These are phyloP conservation scores for Plasmodium berghei DNA, from an alignment of 169 alveolate genomes.

Conservation along the genomic window DNA sequence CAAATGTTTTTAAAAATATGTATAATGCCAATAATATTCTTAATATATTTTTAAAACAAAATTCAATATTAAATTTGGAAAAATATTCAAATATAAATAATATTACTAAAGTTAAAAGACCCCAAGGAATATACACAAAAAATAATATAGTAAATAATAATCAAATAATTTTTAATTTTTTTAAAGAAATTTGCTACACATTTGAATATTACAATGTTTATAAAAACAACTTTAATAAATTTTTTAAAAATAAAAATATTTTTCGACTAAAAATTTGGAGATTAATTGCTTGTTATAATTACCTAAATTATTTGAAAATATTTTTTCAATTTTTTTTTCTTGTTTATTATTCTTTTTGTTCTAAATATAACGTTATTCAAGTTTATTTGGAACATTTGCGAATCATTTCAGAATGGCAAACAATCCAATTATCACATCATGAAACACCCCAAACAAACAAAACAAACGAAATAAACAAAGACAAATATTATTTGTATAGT, in stretches of 20 bases:
- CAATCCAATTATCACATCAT: no score
- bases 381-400: conserved; percentile 18
- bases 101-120: no score
- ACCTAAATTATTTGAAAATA: conserved; percentile 15
- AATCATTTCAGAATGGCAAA: neutral
- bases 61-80: no score
- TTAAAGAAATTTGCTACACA: neutral
- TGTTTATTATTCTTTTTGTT: conserved; percentile 23
- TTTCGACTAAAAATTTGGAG: conserved; percentile 38
- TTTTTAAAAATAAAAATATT: conserved; percentile 21
- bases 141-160: no score
- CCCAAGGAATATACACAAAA: no score
- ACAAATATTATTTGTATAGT: no score
- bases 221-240: conserved; percentile 4
- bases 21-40: conserved; percentile 28
- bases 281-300: conserved; percentile 35
- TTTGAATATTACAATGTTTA: conserved; percentile 26
- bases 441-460: no score
- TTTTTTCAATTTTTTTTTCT: conserved; percentile 36
- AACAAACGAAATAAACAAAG: no score
- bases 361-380: conserved; percentile 6
- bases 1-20: conserved; percentile 28
- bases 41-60: neutral
- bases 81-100: no score
- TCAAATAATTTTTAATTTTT: no score